A percentile compares a stretch with the other conserved stretches of the same genome.
phyloP scores from a whole-genome alignment of 352 stramenopile genomes.

The Phytophthora litchii region DNA sequence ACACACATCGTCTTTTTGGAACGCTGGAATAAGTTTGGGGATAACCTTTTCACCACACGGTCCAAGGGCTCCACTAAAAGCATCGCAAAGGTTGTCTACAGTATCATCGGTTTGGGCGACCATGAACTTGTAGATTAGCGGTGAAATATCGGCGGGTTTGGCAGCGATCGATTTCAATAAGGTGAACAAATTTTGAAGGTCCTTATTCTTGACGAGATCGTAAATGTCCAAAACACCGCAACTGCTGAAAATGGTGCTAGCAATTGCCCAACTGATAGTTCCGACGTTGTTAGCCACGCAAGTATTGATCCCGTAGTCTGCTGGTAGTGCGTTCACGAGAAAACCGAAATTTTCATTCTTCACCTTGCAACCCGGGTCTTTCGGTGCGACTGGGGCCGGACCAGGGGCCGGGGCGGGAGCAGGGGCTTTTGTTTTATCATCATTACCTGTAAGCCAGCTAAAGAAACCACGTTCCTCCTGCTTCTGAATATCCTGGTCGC shows the following conservation, averaged over 20 bases:
- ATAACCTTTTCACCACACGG: slow-evolving; percentile 49
- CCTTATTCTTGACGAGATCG: slow-evolving; percentile 37
- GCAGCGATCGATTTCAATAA: slow-evolving; percentile 44
- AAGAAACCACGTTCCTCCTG: slow-evolving; percentile 30
- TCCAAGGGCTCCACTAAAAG: slow-evolving; percentile 40
- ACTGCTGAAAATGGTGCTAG: slow-evolving; percentile 37
- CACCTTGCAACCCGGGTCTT: slow-evolving; percentile 22
- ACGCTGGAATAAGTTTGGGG: slow-evolving; percentile 34
- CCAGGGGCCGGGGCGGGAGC: no score
- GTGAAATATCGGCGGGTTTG: slow-evolving; percentile 40
- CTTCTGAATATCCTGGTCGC: slow-evolving; percentile 12
- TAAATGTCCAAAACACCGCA: slow-evolving; percentile 49
- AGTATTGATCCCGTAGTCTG: slow-evolving; percentile 48
- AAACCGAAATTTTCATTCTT: slow-evolving; percentile 32
- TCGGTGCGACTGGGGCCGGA: neutral
- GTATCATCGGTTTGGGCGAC: slow-evolving; percentile 30
- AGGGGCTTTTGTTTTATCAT: neutral
- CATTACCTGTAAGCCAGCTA: slow-evolving; percentile 10
- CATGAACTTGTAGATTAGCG: slow-evolving; percentile 57
- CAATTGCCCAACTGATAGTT: slow-evolving; percentile 30
- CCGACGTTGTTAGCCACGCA: slow-evolving; percentile 58
- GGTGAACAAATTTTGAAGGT: slow-evolving; percentile 30
- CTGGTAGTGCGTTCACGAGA: slow-evolving; percentile 36
- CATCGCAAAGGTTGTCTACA: slow-evolving; percentile 52
- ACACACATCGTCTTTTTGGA: slow-evolving; percentile 51